phyloP scores from a whole-genome alignment of 495 filamentous ascomycete genomes.

The Parathielavia appendiculata region DNA sequence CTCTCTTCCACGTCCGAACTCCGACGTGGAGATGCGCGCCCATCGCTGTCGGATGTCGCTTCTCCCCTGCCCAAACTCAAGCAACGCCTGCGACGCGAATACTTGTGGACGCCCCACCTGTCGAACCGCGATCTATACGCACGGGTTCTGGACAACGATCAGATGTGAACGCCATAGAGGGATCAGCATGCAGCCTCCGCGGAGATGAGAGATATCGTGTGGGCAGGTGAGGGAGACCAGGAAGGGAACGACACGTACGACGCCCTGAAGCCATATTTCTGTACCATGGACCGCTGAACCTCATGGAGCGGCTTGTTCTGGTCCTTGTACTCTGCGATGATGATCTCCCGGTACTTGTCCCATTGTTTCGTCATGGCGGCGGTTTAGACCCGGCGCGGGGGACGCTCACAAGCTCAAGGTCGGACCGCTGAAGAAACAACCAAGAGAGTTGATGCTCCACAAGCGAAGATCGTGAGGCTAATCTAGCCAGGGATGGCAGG shows the following conservation, averaged over 20 bases:
- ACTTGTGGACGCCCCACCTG: constrained; percentile 43
- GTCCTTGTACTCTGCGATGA: constrained; percentile 37
- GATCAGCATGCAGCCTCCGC: no score
- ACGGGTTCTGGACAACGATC: constrained; percentile 26
- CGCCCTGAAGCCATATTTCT: constrained; percentile 41
- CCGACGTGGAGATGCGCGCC: constrained; percentile 4
- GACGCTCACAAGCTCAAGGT: not conserved
- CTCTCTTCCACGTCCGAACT: not conserved
- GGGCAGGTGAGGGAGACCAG: not conserved
- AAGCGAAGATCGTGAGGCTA: not conserved
- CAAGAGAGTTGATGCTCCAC: not conserved
- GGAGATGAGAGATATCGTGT: not conserved
- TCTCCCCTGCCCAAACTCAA: constrained; percentile 4
- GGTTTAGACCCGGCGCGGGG: not conserved
- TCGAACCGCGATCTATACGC: constrained; percentile 44
- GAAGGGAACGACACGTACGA: constrained; percentile 34
- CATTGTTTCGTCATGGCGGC: constrained; percentile 43
- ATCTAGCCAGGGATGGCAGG: not conserved
- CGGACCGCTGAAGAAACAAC: not conserved
- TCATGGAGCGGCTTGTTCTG: constrained; percentile 39
- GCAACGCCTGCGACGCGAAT: constrained; percentile 36
- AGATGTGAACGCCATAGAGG: not conserved
- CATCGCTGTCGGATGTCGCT: constrained; percentile 10
- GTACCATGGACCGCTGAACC: constrained; percentile 40
- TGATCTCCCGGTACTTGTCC: constrained; percentile 35